These are phyloP conservation scores for Hydnomerulius pinastri DNA, from an alignment of 768 basidiomycete species.

Conservation along the genomic window DNA sequence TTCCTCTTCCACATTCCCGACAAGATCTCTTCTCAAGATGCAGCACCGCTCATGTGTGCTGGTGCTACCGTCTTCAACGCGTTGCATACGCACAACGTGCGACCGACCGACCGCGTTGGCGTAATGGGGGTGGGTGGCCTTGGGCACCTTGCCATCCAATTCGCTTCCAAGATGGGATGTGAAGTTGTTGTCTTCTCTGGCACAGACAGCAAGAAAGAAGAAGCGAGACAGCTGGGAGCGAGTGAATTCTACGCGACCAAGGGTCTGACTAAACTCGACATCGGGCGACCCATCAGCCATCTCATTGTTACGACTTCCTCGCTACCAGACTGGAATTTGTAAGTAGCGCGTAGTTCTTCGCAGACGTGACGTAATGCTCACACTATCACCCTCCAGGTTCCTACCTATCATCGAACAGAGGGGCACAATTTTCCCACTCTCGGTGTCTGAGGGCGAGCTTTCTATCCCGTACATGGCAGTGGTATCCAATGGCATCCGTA, in stretches of 20 bases:
- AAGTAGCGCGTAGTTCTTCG: neutral
- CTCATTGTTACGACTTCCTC: conserved; percentile 34
- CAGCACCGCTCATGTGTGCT: conserved; percentile 40
- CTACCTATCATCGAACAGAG: conserved; percentile 26
- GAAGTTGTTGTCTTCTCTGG: conserved; percentile 38
- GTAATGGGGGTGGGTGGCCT: conserved; percentile 39
- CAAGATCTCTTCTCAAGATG: conserved; percentile 27
- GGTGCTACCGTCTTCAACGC: conserved; percentile 36
- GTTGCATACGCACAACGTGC: conserved; percentile 25
- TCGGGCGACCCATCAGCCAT: conserved; percentile 28
- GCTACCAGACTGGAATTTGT: conserved; percentile 34
- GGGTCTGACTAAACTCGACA: conserved; percentile 25
- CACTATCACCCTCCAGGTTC: conserved; percentile 13
- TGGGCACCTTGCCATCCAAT: conserved; percentile 41
- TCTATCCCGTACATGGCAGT: conserved; percentile 21
- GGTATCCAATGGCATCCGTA: conserved; percentile 14
- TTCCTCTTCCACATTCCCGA: conserved; percentile 39
- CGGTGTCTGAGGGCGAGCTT: conserved; percentile 24
- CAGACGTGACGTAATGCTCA: neutral
- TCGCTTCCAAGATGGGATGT: conserved; percentile 41
- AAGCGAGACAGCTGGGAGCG: conserved; percentile 36
- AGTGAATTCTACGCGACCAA: conserved; percentile 37
- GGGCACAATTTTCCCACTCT: conserved; percentile 28
- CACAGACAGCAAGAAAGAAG: conserved; percentile 34
- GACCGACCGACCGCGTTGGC: conserved; percentile 34